These are phyloP conservation scores for Candida broadrunensis DNA, from an alignment of 805 yeast species.

Conservation along the genomic window DNA sequence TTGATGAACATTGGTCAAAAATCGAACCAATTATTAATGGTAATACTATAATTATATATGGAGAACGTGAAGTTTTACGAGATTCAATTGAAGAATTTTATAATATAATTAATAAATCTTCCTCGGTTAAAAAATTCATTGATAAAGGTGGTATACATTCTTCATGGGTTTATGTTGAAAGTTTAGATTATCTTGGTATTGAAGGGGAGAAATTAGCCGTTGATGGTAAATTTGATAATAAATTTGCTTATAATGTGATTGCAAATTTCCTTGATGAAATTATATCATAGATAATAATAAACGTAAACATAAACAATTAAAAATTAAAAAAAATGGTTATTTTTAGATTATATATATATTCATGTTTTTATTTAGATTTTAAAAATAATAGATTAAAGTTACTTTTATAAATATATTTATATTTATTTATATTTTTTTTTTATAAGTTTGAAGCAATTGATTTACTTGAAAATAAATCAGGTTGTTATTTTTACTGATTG, in stretches of 20 bases:
- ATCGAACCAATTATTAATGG: slow-evolving; percentile 22
- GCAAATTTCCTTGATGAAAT: too few species aligned
- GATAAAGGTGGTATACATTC: slow-evolving; percentile 37
- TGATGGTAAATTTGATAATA: slow-evolving; percentile 20
- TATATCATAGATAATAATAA: too few species aligned
- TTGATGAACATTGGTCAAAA: slow-evolving; percentile 21
- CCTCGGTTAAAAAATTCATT: slow-evolving; percentile 14
- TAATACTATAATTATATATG: slow-evolving; percentile 19
- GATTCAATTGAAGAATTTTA: slow-evolving; percentile 25
- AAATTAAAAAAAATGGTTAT: too few species aligned
- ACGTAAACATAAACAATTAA: too few species aligned
- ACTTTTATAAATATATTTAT: too few species aligned
- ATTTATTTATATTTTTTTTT: too few species aligned
- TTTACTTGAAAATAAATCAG: too few species aligned
- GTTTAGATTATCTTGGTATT: slow-evolving; percentile 24
- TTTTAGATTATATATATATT: too few species aligned
- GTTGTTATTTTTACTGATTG: too few species aligned
- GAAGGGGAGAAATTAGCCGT: slow-evolving; percentile 19
- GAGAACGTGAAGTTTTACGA: slow-evolving; percentile 32
- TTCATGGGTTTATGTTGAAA: slow-evolving; percentile 30
- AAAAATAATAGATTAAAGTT: too few species aligned
- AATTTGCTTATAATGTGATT: slow-evolving; percentile 7
- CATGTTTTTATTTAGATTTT: too few species aligned
- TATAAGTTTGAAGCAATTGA: too few species aligned
- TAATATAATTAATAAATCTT: slow-evolving; percentile 15